Conservation (phyloP, 306 rosid genomes). For the Cotoneaster glaucophyllus region DNA sequence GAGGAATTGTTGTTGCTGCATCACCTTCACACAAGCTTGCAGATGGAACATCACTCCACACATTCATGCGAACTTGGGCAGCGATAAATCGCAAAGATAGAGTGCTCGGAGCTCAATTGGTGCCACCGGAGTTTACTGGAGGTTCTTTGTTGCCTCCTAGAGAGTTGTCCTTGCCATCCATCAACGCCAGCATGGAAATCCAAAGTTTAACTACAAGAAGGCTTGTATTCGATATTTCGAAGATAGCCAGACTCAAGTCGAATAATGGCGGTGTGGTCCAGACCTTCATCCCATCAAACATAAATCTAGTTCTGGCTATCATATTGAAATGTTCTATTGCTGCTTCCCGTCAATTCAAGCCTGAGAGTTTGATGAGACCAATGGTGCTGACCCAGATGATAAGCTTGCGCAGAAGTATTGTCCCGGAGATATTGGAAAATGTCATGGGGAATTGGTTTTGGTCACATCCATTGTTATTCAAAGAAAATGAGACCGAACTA, state of each 20-base stretch:
- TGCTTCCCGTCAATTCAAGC: neutral
- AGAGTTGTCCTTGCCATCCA: neutral
- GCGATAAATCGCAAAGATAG: neutral
- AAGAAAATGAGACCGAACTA: neutral
- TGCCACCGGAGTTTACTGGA: neutral
- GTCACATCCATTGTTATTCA: neutral
- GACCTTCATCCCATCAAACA: neutral
- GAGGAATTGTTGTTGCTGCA: no score
- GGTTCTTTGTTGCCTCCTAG: neutral
- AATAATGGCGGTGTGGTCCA: neutral
- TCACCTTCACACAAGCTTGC: no score
- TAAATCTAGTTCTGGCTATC: neutral
- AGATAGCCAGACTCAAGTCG: neutral
- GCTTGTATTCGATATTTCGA: slow-evolving; percentile 11
- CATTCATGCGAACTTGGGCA: neutral
- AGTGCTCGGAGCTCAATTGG: neutral
- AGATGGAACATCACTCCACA: no score
- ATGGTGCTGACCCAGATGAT: neutral
- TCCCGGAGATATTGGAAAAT: neutral
- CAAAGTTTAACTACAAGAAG: neutral
- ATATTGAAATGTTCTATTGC: neutral
- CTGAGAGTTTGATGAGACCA: neutral
- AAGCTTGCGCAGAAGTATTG: neutral
- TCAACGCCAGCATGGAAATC: neutral
- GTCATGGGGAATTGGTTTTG: neutral